phyloP scores from a whole-genome alignment of 164 flowering plant species.

The Magnolia kwangsiensis region DNA sequence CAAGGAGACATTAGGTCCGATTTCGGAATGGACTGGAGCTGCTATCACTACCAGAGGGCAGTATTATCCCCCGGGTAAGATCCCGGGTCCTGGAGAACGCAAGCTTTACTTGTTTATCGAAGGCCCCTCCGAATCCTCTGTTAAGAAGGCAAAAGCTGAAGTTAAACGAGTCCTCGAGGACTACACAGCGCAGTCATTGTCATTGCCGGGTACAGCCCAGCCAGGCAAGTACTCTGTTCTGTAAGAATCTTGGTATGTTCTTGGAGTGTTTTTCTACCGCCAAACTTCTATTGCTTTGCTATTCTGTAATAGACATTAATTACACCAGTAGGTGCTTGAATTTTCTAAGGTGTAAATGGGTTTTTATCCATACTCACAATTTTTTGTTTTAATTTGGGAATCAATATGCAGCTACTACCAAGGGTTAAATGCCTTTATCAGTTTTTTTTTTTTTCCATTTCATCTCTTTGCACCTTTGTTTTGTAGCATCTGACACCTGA shows the following conservation, averaged over 20 bases:
- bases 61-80: constrained; percentile 67
- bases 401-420: background rate
- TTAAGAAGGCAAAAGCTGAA: constrained; percentile 82
- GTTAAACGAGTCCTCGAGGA: constrained; percentile 87
- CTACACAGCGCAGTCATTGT: constrained; percentile 55
- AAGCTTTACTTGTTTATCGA: constrained; percentile 94
- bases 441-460: background rate
- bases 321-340: background rate
- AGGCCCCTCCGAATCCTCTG: constrained; percentile 85
- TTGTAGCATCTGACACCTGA: no score
- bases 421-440: background rate
- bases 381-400: background rate
- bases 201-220: constrained; percentile 77
- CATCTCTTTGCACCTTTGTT: background rate
- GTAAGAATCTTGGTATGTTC: constrained; percentile 13
- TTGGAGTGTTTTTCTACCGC: background rate
- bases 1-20: constrained; percentile 95
- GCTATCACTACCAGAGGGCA: constrained; percentile 97
- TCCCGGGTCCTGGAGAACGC: constrained; percentile 75
- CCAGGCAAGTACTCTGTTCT: constrained; percentile 84
- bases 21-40: constrained; percentile 98
- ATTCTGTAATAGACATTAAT: constrained; percentile 2
- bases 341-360: background rate
- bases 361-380: background rate
- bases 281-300: background rate